phyloP scores from a whole-genome alignment of 2,329 filamentous ascomycete genomes.

The Neonectria hederae region DNA sequence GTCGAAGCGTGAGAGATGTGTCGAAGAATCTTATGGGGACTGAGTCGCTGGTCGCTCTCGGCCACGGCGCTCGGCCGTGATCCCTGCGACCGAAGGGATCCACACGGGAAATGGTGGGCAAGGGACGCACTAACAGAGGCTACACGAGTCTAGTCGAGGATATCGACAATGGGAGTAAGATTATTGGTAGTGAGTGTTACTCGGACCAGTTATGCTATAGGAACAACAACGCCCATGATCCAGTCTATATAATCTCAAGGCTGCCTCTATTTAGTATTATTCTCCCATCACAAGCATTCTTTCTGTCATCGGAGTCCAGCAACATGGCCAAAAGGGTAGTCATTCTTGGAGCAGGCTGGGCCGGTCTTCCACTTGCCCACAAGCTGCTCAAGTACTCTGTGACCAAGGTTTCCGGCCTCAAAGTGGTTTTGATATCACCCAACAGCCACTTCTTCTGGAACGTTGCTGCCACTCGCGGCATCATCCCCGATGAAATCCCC shows the following conservation, averaged over 20 bases:
- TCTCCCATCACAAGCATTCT: neutral
- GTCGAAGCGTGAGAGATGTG: neutral
- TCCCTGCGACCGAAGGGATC: slow-evolving; percentile 26
- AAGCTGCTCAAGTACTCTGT: slow-evolving; percentile 60
- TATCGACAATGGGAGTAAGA: too few relatives aligned
- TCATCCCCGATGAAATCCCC: slow-evolving; percentile 58
- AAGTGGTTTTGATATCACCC: slow-evolving; percentile 63
- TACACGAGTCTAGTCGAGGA: slow-evolving; percentile 1
- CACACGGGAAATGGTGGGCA: neutral
- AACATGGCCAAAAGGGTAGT: slow-evolving; percentile 61
- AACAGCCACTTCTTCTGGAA: slow-evolving; percentile 67
- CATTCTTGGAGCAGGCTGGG: slow-evolving; percentile 62
- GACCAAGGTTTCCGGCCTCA: slow-evolving; percentile 53
- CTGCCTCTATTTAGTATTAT: neutral
- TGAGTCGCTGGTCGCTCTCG: slow-evolving; percentile 34
- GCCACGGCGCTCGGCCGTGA: slow-evolving; percentile 45
- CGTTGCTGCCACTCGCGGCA: slow-evolving; percentile 62
- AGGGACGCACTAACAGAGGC: slow-evolving; percentile 20
- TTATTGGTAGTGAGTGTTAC: slow-evolving; percentile 7
- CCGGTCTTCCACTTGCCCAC: slow-evolving; percentile 61
- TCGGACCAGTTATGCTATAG: neutral
- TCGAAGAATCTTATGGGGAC: neutral
- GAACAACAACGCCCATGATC: neutral
- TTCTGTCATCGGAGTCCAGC: neutral
- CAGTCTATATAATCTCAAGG: neutral